phyloP scores from a whole-genome alignment of 78 protist genomes.

The Pigoraptor vietnamica region DNA sequence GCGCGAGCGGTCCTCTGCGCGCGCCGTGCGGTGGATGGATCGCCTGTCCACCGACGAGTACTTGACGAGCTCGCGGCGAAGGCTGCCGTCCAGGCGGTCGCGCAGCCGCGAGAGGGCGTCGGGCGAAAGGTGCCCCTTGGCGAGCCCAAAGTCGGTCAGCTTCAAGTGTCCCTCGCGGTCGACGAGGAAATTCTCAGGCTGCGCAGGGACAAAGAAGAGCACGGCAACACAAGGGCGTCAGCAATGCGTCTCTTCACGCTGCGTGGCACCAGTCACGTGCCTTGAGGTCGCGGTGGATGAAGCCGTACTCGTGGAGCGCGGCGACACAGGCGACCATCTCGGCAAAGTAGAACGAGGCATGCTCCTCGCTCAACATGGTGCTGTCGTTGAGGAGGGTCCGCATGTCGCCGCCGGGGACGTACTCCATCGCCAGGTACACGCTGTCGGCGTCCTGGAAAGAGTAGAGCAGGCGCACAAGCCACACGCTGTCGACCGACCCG shows the following conservation, averaged over 20 bases:
- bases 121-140: constrained; percentile 46
- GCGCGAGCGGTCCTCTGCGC: constrained; percentile 6
- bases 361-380: constrained; percentile 31
- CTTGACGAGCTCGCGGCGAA: background rate
- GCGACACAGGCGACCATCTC: constrained; percentile 73
- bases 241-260: background rate
- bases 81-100: background rate
- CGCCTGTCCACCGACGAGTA: constrained; percentile 5
- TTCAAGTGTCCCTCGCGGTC: constrained; percentile 31
- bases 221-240: background rate
- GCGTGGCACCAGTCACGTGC: background rate
- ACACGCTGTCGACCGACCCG: constrained; percentile 40
- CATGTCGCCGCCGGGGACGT: constrained; percentile 40
- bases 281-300: constrained; percentile 84
- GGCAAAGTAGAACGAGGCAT: constrained; percentile 70
- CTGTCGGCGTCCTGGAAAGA: constrained; percentile 54
- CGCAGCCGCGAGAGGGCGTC: background rate
- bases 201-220: constrained; percentile 85
- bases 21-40: background rate
- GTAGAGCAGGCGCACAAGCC: constrained; percentile 71
- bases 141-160: constrained; percentile 53
- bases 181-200: background rate
- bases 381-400: background rate
- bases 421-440: constrained; percentile 46
- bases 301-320: constrained; percentile 65